Evolutionary conservation across 2,329 filamentous ascomycete genomes (phyloP), one percentile per base, ranked within the genome.

Genomic region (Nigrograna mackinnonii): DNA sequence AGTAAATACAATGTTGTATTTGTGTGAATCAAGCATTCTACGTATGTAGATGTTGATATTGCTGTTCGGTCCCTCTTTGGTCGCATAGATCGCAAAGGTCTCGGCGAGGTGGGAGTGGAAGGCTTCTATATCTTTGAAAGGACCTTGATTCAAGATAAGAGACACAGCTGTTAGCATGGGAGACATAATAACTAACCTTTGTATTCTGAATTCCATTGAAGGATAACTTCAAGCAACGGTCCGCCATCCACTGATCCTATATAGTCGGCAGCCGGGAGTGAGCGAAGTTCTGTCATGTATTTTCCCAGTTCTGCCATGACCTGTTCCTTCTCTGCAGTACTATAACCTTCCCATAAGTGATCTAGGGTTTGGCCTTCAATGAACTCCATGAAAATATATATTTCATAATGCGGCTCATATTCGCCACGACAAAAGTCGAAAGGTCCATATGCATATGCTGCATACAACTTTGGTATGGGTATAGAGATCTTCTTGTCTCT

Each of bases 1-100:
- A 20, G 50, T 56, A 32, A 56, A 69, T 22, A 55, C 44, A n/a
- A 58, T 55, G 11, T 18, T 37, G 40, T 58, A 47, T 37, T 47
- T 47, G 36, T 52, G 47, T 37, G 39, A 14, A 39, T 50, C 30
- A 19, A 54, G 0, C 45, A 54, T 49, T 41, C 48, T 39, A 34
- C 47, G 46, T 4, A 46, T 42, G 26, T 49, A 54, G n/a, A 50
- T 35, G 22, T 47, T 43, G 43, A 43, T 12, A 21, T 49, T 41
- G 39, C 24, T 9, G 47, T 55, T 51, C 36, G 47, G 54, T 33
- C 48, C 52, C 2, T 44, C 28, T 11, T n/a, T n/a, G n/a, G n/a
- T n/a, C n/a, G n/a, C n/a, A n/a, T n/a, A n/a, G n/a, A n/a, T n/a
- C n/a, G 54, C 11, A 41, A 42, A 51, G 16, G 47, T 46, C 7